A percentile compares a stretch with the other conserved stretches of the same genome.
Evolutionary conservation across 1,284 basidiomycete species (phyloP).

Genomic region (Mycosarcoma mackinlayi): DNA sequence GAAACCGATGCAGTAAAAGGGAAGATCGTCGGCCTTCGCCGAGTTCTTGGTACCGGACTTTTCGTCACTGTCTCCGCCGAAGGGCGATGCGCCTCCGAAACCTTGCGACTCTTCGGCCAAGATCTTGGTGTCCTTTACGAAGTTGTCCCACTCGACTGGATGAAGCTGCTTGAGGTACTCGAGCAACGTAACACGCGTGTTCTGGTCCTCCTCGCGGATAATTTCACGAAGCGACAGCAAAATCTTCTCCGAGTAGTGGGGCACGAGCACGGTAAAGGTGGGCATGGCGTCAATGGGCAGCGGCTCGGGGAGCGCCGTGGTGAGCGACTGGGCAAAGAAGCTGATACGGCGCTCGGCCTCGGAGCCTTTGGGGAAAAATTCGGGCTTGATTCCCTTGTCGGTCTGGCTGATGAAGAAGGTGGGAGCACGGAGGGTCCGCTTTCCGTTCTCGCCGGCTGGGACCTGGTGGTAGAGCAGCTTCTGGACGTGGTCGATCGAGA

Average conservation of each 20-base stretch:
- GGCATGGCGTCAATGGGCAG: slow-evolving; percentile 68
- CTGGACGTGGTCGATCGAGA: slow-evolving; percentile 68
- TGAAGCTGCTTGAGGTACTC: slow-evolving; percentile 93
- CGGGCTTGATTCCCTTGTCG: slow-evolving; percentile 66
- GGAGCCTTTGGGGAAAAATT: slow-evolving; percentile 68
- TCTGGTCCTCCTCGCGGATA: slow-evolving; percentile 69
- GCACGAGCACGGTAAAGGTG: slow-evolving; percentile 67
- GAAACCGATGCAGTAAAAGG: slow-evolving; percentile 99
- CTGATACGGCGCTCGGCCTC: slow-evolving; percentile 68
- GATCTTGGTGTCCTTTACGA: slow-evolving; percentile 99
- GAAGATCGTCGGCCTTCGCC: slow-evolving; percentile 82
- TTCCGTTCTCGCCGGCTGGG: slow-evolving; percentile 66
- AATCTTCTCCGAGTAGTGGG: slow-evolving; percentile 68
- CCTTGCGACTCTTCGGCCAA: slow-evolving; percentile 93
- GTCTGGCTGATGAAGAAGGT: slow-evolving; percentile 68
- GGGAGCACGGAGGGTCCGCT: slow-evolving; percentile 67
- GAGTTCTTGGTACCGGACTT: slow-evolving; percentile 61
- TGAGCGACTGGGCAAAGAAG: slow-evolving; percentile 68
- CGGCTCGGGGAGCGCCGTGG: slow-evolving; percentile 65
- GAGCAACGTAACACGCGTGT: slow-evolving; percentile 67
- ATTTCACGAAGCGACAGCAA: slow-evolving; percentile 68
- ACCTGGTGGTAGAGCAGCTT: slow-evolving; percentile 68
- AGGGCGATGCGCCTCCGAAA: slow-evolving; percentile 80
- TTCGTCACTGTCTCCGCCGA: slow-evolving; percentile 73
- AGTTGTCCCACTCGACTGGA: slow-evolving; percentile 98